These are phyloP conservation scores for Adansonia gregorii DNA, from an alignment of 441 rosid species.

Conservation along the genomic window DNA sequence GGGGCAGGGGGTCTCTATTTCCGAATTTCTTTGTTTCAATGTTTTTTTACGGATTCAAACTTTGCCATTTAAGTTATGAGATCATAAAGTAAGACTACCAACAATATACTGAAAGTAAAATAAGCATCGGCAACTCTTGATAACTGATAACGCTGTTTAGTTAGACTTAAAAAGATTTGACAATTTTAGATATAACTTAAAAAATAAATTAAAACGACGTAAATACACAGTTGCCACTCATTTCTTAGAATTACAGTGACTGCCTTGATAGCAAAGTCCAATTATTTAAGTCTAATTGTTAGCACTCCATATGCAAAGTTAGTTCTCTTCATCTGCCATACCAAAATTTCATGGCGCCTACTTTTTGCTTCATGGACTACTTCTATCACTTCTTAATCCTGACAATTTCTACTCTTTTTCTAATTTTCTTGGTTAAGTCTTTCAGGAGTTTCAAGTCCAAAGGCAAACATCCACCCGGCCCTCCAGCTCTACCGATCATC, in stretches of 20 bases:
- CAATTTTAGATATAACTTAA: too few species aligned
- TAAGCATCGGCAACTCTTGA: too few species aligned
- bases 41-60: too few species aligned
- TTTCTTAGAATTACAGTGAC: background rate
- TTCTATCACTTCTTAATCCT: conserved; percentile 16
- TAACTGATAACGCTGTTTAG: too few species aligned
- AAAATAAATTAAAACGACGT: too few species aligned
- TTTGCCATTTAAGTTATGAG: too few species aligned
- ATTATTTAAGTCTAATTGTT: background rate
- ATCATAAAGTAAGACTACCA: too few species aligned
- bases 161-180: too few species aligned
- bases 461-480: conserved; percentile 28
- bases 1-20: too few species aligned
- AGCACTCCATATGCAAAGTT: background rate
- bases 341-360: conserved; percentile 4
- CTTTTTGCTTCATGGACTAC: conserved; percentile 6
- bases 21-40: too few species aligned
- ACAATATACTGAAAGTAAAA: background rate
- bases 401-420: conserved; percentile 18
- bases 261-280: background rate
- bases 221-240: background rate
- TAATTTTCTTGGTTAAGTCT: conserved; percentile 25
- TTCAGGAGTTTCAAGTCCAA: background rate
- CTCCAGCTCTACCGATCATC: conserved; percentile 30
- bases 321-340: background rate